Percentiles rank a stretch among this genome's conserved stretches.
These are phyloP conservation scores for Ganoderma sinense DNA, from an alignment of 1,284 basidiomycete species.

Conservation along the genomic window DNA sequence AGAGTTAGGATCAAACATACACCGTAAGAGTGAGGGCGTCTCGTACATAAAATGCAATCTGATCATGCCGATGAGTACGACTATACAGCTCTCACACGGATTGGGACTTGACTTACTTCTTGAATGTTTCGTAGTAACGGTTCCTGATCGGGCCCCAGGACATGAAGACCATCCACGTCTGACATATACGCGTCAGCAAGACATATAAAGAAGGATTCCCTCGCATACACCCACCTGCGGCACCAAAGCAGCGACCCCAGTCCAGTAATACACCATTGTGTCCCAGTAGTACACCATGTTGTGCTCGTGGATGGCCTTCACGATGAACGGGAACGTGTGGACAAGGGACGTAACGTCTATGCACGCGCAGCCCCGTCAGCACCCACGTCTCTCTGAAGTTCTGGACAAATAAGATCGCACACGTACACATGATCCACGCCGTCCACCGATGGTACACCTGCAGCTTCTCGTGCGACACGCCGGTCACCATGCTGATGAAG, in stretches of 20 bases:
- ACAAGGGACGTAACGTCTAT: slow-evolving; percentile 46
- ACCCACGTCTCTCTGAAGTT: background rate
- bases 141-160: slow-evolving; percentile 46
- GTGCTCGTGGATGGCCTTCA: slow-evolving; percentile 33
- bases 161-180: slow-evolving; percentile 34
- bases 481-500: slow-evolving; percentile 46
- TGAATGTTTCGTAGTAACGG: slow-evolving; percentile 50
- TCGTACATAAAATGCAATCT: slow-evolving; percentile 18
- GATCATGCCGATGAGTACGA: background rate
- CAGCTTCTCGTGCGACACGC: slow-evolving; percentile 53
- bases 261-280: slow-evolving; percentile 42
- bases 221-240: slow-evolving; percentile 37
- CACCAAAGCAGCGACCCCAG: slow-evolving; percentile 46
- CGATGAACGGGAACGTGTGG: slow-evolving; percentile 47
- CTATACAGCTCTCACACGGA: slow-evolving; percentile 14
- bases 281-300: slow-evolving; percentile 35
- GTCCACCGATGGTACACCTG: slow-evolving; percentile 53
- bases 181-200: background rate
- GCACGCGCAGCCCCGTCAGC: background rate
- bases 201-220: too few species aligned
- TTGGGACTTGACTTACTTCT: slow-evolving; percentile 40
- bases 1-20: background rate
- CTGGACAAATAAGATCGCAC: slow-evolving; percentile 15
- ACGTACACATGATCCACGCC: slow-evolving; percentile 45
- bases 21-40: background rate